phyloP scores from a whole-genome alignment of 352 stramenopile species.

The Globisporangium cylindrosporum region DNA sequence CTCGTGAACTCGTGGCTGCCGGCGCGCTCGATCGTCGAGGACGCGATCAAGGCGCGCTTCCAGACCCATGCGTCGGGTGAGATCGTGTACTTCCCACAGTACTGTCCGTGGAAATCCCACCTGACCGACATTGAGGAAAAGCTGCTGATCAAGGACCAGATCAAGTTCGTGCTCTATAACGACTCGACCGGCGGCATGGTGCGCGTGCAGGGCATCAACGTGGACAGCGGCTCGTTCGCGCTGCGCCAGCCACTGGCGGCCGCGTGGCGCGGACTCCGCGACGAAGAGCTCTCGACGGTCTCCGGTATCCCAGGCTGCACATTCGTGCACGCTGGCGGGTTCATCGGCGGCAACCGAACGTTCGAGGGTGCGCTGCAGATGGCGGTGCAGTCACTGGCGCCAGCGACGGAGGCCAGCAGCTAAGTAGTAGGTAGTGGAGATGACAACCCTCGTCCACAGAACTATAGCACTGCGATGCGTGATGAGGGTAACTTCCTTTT shows the following conservation, averaged over 20 bases:
- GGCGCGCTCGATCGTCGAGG: conserved; percentile 91
- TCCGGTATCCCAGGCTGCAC: conserved; percentile 92
- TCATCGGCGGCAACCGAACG: conserved; percentile 97
- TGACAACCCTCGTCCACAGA: neutral
- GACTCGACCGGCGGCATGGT: conserved; percentile 93
- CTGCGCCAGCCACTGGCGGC: conserved; percentile 89
- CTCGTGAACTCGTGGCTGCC: conserved; percentile 95
- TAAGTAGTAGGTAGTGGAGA: neutral
- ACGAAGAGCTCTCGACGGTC: conserved; percentile 88
- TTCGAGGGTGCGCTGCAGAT: conserved; percentile 95
- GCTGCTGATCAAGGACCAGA: conserved; percentile 74
- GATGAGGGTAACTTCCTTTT: neutral
- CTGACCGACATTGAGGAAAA: conserved; percentile 96
- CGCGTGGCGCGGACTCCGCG: conserved; percentile 93
- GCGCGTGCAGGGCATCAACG: conserved; percentile 95
- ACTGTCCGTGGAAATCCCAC: conserved; percentile 95
- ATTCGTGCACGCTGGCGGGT: conserved; percentile 98
- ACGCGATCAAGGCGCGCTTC: conserved; percentile 83
- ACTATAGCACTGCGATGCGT: neutral
- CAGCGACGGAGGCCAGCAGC: conserved; percentile 1
- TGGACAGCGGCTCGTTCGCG: conserved; percentile 91
- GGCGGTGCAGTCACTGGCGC: conserved; percentile 70
- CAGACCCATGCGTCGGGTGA: conserved; percentile 91
- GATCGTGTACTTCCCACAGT: conserved; percentile 91
- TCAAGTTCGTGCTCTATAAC: conserved; percentile 98